These are phyloP conservation scores for Lentinula lateritia DNA, from an alignment of 768 basidiomycete genomes.

Conservation along the genomic window DNA sequence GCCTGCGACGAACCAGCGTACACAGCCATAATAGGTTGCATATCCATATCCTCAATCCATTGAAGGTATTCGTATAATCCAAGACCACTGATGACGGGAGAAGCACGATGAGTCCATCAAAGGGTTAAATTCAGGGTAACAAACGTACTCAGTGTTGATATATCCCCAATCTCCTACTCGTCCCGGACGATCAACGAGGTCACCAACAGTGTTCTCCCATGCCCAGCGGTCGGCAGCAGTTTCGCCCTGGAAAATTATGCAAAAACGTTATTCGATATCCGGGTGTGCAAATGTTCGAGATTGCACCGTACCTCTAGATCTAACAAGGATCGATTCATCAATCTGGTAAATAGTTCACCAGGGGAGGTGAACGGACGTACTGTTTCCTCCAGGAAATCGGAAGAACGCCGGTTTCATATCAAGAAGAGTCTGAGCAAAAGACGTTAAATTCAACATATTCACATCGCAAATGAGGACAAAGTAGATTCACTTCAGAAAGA, in stretches of 20 bases:
- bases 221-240: slow-evolving; percentile 50
- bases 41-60: slow-evolving; percentile 47
- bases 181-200: slow-evolving; percentile 49
- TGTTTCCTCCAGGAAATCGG: slow-evolving; percentile 67
- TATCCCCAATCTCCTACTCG: slow-evolving; percentile 59
- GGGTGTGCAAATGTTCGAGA: background rate
- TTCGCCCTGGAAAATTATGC: slow-evolving; percentile 36
- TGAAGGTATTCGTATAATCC: slow-evolving; percentile 6
- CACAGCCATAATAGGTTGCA: slow-evolving; percentile 59
- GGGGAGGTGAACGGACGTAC: slow-evolving; percentile 34
- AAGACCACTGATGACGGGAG: background rate
- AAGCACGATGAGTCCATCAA: background rate
- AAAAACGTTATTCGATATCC: background rate
- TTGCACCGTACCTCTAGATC: slow-evolving; percentile 23
- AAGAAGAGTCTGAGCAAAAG: slow-evolving; percentile 35
- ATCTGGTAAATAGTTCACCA: slow-evolving; percentile 5
- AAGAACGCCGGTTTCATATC: slow-evolving; percentile 57
- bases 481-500: slow-evolving; percentile 40
- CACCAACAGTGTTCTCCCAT: slow-evolving; percentile 60
- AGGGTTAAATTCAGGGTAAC: background rate
- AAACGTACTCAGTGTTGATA: slow-evolving; percentile 41
- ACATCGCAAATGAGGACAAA: background rate
- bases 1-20: slow-evolving; percentile 37
- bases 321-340: slow-evolving; percentile 7
- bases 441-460: background rate